Evolutionary conservation across 164 flowering plant genomes (phyloP).

Genomic region (Macadamia integrifolia): DNA sequence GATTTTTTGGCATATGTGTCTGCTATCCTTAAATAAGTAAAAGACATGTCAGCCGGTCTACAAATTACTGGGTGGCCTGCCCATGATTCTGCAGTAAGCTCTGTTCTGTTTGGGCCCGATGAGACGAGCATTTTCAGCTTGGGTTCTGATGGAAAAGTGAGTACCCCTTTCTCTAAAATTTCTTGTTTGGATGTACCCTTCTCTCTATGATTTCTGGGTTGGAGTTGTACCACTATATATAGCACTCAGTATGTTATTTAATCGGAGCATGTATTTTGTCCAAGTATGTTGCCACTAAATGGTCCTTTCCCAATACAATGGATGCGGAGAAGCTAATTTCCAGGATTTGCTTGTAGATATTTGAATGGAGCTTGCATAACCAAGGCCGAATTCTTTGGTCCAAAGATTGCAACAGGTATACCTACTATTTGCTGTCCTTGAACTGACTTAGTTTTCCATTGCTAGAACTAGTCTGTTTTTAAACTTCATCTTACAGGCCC

Average conservation of each 20-base stretch:
- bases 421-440: neutral
- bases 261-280: neutral
- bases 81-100: constrained; percentile 87
- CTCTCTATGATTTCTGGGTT: constrained; percentile 2
- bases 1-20: no score
- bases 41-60: constrained; percentile 92
- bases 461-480: neutral
- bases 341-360: constrained; percentile 46
- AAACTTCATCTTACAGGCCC: neutral
- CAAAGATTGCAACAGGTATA: constrained; percentile 71
- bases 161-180: constrained; percentile 9
- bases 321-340: constrained; percentile 8
- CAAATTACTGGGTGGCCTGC: constrained; percentile 99
- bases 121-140: constrained; percentile 93
- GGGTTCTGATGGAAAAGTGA: constrained; percentile 90
- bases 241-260: neutral
- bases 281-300: neutral
- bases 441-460: no score
- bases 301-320: neutral
- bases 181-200: neutral
- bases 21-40: constrained; percentile 37
- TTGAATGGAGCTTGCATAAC: constrained; percentile 95
- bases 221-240: neutral
- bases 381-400: constrained; percentile 94
- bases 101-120: constrained; percentile 87